Evolutionary conservation across 352 stramenopile species (phyloP), one percentile per base, ranked within the genome.

Genomic region (Phytopythium mirpurense): DNA sequence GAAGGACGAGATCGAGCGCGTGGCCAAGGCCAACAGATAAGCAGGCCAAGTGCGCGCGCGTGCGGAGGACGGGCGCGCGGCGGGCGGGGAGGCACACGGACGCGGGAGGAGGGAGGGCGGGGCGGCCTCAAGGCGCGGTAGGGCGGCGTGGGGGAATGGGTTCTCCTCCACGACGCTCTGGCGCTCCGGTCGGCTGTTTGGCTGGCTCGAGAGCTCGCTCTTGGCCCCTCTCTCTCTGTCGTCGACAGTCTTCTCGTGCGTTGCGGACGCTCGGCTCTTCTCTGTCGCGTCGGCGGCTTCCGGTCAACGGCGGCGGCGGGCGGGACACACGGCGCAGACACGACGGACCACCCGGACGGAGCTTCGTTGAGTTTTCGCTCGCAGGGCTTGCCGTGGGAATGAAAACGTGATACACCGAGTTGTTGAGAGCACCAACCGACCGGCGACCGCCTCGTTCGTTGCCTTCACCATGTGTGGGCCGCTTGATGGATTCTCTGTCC

Each of bases 11-110:
- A 99, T 99, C 74, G 97, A 99, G 90, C 97, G 97, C 96, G 97
- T 99, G 58, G 97, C 97, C 77, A 99, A 99, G 96, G 97, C 95
- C 60, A 99, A 99, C 89, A 97, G 97, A 97, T 99, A 99, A 99
- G 77, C 61, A 56, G 66, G 15, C 19, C 16, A 24, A n/a, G 15
- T 16, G 38, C 47, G 50, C 32, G 42, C 36, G 57, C 24, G 51
- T 36, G 19, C 52, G 32, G 50, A 35, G 48, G 59, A 40, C 23
- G 41, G n/a, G 4, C 16, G 14, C 29, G 34, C 37, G 43, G 55
- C 51, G 51, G 40, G 26, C 38, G 53, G 16, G 24, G 24, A 8
- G 35, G 9, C 38, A 9, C 18, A 37, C 45, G 7, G n/a, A 24
- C 4, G 7, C 16, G n/a, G 26, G 29, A 32, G 27, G 26, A 5